Evolutionary conservation across 345 rosid genomes (phyloP).

Genomic region (Punica granatum): DNA sequence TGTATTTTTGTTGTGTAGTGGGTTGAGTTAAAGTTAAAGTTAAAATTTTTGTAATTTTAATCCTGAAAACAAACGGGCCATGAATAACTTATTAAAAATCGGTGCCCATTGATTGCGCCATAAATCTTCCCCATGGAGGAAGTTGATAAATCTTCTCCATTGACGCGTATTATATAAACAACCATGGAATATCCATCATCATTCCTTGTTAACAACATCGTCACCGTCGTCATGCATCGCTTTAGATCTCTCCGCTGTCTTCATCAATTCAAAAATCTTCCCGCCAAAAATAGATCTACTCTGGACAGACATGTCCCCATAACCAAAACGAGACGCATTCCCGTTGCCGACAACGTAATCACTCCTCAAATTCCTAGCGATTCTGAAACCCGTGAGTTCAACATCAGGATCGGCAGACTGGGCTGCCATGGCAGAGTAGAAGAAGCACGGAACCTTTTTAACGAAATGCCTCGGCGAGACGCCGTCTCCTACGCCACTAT

Average conservation of each 20-base stretch:
- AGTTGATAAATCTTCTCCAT: too few species aligned
- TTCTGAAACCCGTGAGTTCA: slow-evolving; percentile 20
- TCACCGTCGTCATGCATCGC: background rate
- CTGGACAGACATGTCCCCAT: background rate
- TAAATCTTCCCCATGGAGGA: too few species aligned
- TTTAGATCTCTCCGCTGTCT: background rate
- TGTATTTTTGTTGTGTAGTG: too few species aligned
- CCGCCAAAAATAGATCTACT: background rate
- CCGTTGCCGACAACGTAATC: background rate
- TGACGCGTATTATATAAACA: too few species aligned
- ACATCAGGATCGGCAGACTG: slow-evolving; percentile 19
- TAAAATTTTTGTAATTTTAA: too few species aligned
- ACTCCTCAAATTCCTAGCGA: background rate
- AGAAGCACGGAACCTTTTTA: slow-evolving; percentile 33
- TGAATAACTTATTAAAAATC: too few species aligned
- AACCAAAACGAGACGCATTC: background rate
- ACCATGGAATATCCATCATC: too few species aligned
- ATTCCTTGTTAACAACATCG: too few species aligned
- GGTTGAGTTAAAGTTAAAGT: too few species aligned
- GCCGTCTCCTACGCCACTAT: slow-evolving; percentile 37
- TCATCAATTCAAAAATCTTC: background rate
- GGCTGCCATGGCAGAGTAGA: slow-evolving; percentile 27
- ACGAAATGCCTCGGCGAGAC: slow-evolving; percentile 33
- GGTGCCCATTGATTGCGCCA: too few species aligned
- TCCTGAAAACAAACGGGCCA: too few species aligned